Conservation (phyloP, 2,329 filamentous ascomycete genomes). For the Diaporthe citriasiana region DNA sequence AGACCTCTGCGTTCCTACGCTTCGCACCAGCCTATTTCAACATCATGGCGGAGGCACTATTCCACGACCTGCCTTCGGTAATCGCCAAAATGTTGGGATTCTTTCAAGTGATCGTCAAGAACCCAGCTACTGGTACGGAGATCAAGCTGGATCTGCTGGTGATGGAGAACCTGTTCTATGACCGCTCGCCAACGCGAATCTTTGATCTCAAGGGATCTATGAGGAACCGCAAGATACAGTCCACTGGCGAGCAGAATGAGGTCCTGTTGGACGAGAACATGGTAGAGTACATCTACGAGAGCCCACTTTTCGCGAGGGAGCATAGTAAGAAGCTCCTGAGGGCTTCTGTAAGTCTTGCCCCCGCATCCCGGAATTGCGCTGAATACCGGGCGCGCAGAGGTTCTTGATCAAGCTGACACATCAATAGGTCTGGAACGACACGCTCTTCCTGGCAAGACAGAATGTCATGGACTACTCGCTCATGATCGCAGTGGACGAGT, state of each 20-base stretch:
- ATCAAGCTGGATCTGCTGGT: constrained; percentile 94
- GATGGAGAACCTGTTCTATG: constrained; percentile 99
- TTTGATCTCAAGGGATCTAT: constrained; percentile 98
- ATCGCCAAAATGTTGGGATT: constrained; percentile 99
- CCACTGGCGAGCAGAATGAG: constrained; percentile 95
- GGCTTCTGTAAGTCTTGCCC: constrained; percentile 70
- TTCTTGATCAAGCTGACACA: background rate
- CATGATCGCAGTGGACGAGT: constrained; percentile 97
- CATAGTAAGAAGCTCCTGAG: constrained; percentile 95
- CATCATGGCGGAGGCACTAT: constrained; percentile 96
- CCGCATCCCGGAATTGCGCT: no score
- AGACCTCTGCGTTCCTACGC: constrained; percentile 92
- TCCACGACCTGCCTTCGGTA: constrained; percentile 94
- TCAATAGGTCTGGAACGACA: constrained; percentile 86
- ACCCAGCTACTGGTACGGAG: constrained; percentile 89
- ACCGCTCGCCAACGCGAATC: constrained; percentile 88
- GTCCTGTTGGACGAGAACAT: constrained; percentile 98
- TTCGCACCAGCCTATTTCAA: constrained; percentile 98
- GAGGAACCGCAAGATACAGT: constrained; percentile 97
- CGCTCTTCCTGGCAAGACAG: constrained; percentile 91
- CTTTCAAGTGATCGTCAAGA: constrained; percentile 98
- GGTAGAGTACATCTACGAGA: constrained; percentile 99
- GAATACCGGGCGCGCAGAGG: background rate
- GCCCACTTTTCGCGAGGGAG: constrained; percentile 92
- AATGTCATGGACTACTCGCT: constrained; percentile 99